phyloP scores from a whole-genome alignment of 108 stramenopile genomes.

The Pelagomonas calceolata region DNA sequence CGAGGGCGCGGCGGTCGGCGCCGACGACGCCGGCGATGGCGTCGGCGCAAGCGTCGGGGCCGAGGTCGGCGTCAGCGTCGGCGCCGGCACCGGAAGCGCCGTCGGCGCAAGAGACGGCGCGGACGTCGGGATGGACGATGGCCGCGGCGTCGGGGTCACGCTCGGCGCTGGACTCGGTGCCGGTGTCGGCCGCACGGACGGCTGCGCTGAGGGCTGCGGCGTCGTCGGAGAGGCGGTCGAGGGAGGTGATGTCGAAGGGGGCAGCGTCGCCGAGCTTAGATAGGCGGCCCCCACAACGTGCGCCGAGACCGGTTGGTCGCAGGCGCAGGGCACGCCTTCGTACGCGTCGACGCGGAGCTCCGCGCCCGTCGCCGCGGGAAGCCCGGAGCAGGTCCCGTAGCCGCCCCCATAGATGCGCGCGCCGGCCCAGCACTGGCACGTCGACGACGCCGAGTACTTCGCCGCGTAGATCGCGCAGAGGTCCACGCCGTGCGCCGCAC shows the following conservation, averaged over 20 bases:
- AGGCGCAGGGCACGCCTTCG: no score
- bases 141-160: neutral
- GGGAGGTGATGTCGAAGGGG: no score
- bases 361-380: no score
- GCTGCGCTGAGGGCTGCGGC: neutral
- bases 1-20: neutral
- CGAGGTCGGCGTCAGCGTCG: neutral
- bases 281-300: no score
- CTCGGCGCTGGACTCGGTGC: no score
- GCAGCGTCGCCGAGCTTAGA: no score
- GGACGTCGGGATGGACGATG: neutral
- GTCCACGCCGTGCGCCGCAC: neutral
- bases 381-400: no score
- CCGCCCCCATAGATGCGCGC: no score
- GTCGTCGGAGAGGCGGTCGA: neutral
- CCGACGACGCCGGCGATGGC: neutral
- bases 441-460: no score
- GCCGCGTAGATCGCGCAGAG: neutral
- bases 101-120: neutral
- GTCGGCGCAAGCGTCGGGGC: neutral
- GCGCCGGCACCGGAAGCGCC: neutral
- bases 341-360: no score
- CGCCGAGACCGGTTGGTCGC: no score
- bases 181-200: neutral
- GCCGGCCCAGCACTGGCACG: no score